Evolutionary conservation across 441 rosid genomes (phyloP), one percentile per base, ranked within the genome.

Genomic region (Eruca vesicaria): DNA sequence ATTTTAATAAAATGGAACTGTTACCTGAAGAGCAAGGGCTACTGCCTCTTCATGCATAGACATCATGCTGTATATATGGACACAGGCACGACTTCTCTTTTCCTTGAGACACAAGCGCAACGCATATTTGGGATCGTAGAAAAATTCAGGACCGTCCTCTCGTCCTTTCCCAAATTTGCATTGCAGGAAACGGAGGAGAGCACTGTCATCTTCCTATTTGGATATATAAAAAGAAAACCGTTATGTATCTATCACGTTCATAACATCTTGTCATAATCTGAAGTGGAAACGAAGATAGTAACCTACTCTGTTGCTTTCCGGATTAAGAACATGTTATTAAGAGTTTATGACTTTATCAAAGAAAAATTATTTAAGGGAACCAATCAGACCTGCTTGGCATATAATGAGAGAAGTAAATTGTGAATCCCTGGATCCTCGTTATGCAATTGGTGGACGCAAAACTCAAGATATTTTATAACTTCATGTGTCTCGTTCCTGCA

Each of bases 1-100:
- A 56, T 32, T 77, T 63, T 21, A 6, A 57, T 16, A 26, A n/a
- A 70, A 73, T 9, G 52, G 35, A 43, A 73, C 10, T 36, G 45
- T 80, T 59, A 96, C 99, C 99, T 94, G 97, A 72, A 96, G 83
- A 85, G 99, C 98, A 79, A 96, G 97, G 68, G 97, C 98, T 87
- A 94, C 98, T 61, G 99, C 99, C 83, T 96, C 99, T 88, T 96
- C 98, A 78, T 94, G 96, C 98, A 94, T 96, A 79, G 94, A 87
- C 99, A 96, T 96, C 99, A 96, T 94, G 84, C 98, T 88, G 80
- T 94, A 96, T 83, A 94, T 92, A 82, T 92, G 98, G 75, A 96
- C 92, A 74, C 99, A 96, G 60, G 99, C 98, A 67, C 97, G 97
- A 89, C 88, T 89, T 84, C 98, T 83, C 84, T 86, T 96, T 86